These are phyloP conservation scores for Phytophthora brassicae DNA, from an alignment of 352 stramenopile genomes.

Conservation along the genomic window DNA sequence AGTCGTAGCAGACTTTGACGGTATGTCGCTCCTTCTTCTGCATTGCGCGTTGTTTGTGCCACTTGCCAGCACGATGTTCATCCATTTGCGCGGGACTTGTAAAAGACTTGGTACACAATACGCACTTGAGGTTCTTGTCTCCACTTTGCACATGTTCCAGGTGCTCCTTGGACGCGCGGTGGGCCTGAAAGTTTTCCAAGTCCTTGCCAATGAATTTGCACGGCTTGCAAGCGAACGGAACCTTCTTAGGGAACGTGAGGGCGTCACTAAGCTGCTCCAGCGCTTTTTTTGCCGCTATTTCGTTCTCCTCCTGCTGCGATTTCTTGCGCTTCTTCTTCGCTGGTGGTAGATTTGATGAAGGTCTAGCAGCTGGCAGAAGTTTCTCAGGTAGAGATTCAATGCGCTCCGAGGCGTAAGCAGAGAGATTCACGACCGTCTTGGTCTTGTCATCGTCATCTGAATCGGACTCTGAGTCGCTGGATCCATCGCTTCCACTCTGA, in stretches of 20 bases:
- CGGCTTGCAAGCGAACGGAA: slow-evolving; percentile 82
- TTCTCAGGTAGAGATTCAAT: slow-evolving; percentile 63
- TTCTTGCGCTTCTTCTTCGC: slow-evolving; percentile 48
- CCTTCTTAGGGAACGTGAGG: slow-evolving; percentile 67
- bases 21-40: slow-evolving; percentile 69
- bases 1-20: slow-evolving; percentile 83
- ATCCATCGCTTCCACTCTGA: slow-evolving; percentile 35
- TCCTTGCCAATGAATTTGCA: slow-evolving; percentile 79
- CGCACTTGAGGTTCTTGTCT: slow-evolving; percentile 45
- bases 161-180: slow-evolving; percentile 54
- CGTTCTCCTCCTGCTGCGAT: slow-evolving; percentile 32
- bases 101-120: slow-evolving; percentile 78
- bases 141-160: slow-evolving; percentile 34
- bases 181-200: slow-evolving; percentile 62
- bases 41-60: slow-evolving; percentile 74
- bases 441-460: slow-evolving; percentile 27
- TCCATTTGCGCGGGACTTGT: slow-evolving; percentile 73
- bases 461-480: slow-evolving; percentile 32
- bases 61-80: slow-evolving; percentile 81
- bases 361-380: slow-evolving; percentile 47
- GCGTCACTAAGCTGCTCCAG: slow-evolving; percentile 44
- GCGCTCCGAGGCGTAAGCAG: slow-evolving; percentile 60
- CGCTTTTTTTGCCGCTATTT: slow-evolving; percentile 27
- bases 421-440: slow-evolving; percentile 60
- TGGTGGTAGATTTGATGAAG: slow-evolving; percentile 23